Base-by-base conservation (phyloP, 1,284 basidiomycete genomes). In the Thecaphora frezii region DNA sequence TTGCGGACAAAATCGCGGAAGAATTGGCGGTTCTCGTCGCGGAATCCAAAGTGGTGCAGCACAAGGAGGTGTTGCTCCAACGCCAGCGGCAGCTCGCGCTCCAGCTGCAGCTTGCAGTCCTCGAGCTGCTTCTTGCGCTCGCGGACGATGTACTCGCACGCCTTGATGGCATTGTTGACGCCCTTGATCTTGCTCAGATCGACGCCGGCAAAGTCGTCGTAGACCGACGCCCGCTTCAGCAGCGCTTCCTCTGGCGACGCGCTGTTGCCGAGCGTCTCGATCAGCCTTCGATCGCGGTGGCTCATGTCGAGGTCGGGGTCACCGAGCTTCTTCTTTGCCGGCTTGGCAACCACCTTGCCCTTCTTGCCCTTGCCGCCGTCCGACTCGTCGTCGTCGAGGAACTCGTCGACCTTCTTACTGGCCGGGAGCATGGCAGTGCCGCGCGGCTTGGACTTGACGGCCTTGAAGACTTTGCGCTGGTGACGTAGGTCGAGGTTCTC, bases 81-180 rank as follows among this genome's bases (percentile, higher is more conserved):
- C 33, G 89, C 83, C 0, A 88, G 87, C 14, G 58, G 66, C 67
- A 94, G 83, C 39, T 87, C 86, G 46, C 82, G 79, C 46, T 86
- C 82, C 21, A 96, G 83, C 53, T 94, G 90, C 2, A 81, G 80
- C 71, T 87, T 88, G 79, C 91, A 94, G 43, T 88, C 86, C 21
- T 88, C 84, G 39, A 91, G 83, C 74, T 96, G 92, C 53, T 83
- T 84, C 48, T 84, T 84, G 45, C 92, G 89, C 66, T 91, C 90
- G 54, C 85, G 80, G 48, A 93, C 88, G 67, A 97, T 94, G 70
- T 91, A 86, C 69, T 94, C 89, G 79, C 92, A 97, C 4, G 91
- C 91, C 74, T 89, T 90, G 85, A 89, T 89, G 1, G 91, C 87
- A 23, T 66, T 66, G 58, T 61, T 61, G 46, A 66, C 63, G 30